Evolutionary conservation across 106 monocot genomes (phyloP).

Genomic region (Phalaenopsis equestris): DNA sequence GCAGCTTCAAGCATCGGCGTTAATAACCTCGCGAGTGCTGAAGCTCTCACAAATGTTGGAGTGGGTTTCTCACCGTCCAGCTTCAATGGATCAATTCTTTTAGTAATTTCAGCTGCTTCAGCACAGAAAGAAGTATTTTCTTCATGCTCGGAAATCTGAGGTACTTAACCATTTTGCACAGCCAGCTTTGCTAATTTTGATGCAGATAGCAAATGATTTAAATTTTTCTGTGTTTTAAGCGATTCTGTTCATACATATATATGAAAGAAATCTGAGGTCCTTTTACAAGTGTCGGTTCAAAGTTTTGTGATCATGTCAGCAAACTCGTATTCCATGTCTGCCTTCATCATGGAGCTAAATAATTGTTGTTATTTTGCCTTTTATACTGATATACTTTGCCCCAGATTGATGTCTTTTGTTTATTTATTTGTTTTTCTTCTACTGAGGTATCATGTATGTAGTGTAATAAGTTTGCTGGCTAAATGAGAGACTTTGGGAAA

Average conservation of each 20-base stretch:
- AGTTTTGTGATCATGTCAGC: background rate
- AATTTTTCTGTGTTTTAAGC: background rate
- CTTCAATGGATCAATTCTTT: background rate
- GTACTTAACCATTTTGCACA: background rate
- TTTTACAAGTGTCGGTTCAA: background rate
- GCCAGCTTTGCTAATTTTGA: background rate
- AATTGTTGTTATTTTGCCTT: background rate
- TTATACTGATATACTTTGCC: background rate
- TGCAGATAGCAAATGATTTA: background rate
- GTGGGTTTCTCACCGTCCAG: background rate
- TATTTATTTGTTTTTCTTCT: too few species aligned
- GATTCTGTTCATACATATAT: background rate
- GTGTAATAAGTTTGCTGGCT: background rate
- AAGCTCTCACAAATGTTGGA: background rate
- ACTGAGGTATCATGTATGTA: too few species aligned
- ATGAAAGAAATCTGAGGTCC: background rate
- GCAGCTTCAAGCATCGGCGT: background rate
- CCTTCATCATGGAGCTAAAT: background rate
- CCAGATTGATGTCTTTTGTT: too few species aligned
- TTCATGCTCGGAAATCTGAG: background rate
- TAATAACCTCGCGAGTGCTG: background rate
- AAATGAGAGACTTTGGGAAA: background rate
- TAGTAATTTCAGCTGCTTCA: background rate
- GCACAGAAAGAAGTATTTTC: background rate
- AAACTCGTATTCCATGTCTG: background rate